Conservation (phyloP, 2,329 filamentous ascomycete genomes). For the Pseudocercospora fuligena region DNA sequence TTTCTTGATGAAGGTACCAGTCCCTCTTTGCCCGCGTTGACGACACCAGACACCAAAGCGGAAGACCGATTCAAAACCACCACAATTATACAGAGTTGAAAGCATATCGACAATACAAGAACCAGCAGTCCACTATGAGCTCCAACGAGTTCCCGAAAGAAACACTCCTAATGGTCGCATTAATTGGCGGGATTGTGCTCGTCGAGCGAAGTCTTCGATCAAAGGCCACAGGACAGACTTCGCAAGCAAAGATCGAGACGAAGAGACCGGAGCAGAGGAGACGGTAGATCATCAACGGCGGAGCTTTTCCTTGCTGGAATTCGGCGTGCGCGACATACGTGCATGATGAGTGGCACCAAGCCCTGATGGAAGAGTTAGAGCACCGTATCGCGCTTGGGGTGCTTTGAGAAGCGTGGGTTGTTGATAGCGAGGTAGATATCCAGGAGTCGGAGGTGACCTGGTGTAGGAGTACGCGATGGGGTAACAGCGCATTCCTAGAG, state of each 20-base stretch:
- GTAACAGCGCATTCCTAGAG: not conserved
- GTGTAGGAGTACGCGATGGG: not conserved
- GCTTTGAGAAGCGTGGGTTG: not conserved
- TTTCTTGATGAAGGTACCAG: not conserved
- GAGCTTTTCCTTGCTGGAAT: not conserved
- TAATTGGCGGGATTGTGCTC: not conserved
- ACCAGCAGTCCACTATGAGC: not conserved
- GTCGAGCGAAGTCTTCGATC: not conserved
- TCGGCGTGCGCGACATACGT: not conserved
- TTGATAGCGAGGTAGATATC: not conserved
- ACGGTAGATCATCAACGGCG: not conserved
- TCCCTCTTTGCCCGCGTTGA: not conserved
- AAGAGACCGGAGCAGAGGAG: not conserved
- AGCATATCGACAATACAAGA: not conserved
- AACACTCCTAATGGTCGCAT: not conserved
- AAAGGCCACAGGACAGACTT: not conserved
- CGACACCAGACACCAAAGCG: not conserved
- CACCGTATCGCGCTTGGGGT: not conserved
- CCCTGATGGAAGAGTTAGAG: not conserved
- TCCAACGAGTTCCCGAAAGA: not conserved
- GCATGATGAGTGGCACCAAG: not conserved
- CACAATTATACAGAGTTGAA: not conserved
- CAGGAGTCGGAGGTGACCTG: not conserved
- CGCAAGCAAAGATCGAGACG: conserved; percentile 1
- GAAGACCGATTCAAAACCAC: no score